Evolutionary conservation across 1,139 yeast genomes (phyloP).

Genomic region (Magnusiomyces fungicola): DNA sequence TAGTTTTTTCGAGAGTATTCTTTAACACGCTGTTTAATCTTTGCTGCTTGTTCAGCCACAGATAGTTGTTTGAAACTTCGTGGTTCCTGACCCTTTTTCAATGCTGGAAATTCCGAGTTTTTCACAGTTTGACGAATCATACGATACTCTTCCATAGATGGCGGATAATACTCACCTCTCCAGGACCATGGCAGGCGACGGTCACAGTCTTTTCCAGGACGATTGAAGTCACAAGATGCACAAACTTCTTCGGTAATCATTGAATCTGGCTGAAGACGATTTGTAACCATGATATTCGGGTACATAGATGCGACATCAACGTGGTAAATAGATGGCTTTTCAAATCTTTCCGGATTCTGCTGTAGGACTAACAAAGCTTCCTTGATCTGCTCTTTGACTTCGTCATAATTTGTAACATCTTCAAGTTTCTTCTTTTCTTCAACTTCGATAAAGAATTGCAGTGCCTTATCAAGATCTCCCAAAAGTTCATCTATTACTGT

Average conservation of each 20-base stretch:
- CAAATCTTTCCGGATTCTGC: conserved; percentile 56
- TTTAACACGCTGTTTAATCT: conserved; percentile 69
- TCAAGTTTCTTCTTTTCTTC: conserved; percentile 67
- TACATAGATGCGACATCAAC: conserved; percentile 99
- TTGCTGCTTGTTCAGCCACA: conserved; percentile 68
- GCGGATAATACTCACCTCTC: conserved; percentile 95
- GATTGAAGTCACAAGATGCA: conserved; percentile 93
- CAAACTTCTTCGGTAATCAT: conserved; percentile 94
- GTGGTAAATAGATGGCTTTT: conserved; percentile 85
- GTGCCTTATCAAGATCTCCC: conserved; percentile 63
- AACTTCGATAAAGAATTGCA: conserved; percentile 76
- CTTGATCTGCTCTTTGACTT: conserved; percentile 54
- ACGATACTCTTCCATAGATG: conserved; percentile 83
- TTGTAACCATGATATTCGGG: conserved; percentile 97
- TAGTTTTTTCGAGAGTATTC: conserved; percentile 84
- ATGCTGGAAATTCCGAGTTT: conserved; percentile 62
- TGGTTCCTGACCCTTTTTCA: conserved; percentile 42
- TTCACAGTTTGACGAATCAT: conserved; percentile 83
- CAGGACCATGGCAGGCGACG: conserved; percentile 93
- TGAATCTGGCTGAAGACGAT: conserved; percentile 95
- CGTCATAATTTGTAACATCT: conserved; percentile 75
- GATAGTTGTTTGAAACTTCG: conserved; percentile 59
- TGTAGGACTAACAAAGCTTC: conserved; percentile 50
- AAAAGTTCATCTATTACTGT: conserved; percentile 75
- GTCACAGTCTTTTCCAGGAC: conserved; percentile 93